Conservation (phyloP, 139 green algal genomes). For the Closterium sp. region DNA sequence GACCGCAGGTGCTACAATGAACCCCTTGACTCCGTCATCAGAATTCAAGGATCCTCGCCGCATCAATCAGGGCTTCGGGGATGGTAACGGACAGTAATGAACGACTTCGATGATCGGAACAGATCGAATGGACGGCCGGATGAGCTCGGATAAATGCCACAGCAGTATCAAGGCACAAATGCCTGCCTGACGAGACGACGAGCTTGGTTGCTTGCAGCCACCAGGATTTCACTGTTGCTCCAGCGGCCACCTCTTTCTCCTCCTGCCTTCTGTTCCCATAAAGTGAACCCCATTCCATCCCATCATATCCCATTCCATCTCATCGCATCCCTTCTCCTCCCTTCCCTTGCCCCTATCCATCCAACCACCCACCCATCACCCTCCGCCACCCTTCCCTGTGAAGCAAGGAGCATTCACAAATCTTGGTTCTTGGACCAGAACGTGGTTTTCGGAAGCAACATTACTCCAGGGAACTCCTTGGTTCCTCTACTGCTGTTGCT, state of each 20-base stretch:
- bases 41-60: not conserved
- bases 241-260: too few species aligned
- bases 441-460: not conserved
- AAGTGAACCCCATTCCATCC: not conserved
- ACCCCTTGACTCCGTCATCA: too few species aligned
- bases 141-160: not conserved
- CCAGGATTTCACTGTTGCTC: too few species aligned
- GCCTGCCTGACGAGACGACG: too few species aligned
- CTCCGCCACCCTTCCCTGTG: not conserved
- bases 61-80: too few species aligned
- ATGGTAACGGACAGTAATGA: too few species aligned
- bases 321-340: not conserved
- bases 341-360: not conserved
- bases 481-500: not conserved
- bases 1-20: too few species aligned
- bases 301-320: not conserved
- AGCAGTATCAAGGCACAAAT: not conserved
- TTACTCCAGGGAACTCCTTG: too few species aligned
- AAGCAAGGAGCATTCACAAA: not conserved
- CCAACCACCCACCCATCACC: not conserved
- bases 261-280: too few species aligned
- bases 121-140: not conserved
- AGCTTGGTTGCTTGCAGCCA: not conserved
- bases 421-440: not conserved
- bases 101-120: not conserved